Evolutionary conservation across 2,329 filamentous ascomycete species (phyloP).

Genomic region (Aspergillus brasiliensis): DNA sequence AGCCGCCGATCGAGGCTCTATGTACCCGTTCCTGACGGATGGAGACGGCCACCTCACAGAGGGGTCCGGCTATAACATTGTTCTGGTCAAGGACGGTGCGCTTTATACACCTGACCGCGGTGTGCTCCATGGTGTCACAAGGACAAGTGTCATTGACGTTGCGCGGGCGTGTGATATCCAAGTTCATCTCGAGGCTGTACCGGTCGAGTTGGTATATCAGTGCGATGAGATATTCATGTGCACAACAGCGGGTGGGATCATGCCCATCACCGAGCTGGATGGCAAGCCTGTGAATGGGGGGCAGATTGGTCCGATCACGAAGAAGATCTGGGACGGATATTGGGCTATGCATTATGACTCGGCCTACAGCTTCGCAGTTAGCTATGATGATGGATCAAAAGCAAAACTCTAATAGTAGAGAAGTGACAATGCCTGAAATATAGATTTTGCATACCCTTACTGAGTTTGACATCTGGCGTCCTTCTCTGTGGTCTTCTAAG

Average conservation of each 20-base stretch:
- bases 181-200: conserved; percentile 31
- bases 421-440: not conserved
- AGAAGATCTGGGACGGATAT: conserved; percentile 54
- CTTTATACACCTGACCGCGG: conserved; percentile 53
- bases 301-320: conserved; percentile 49
- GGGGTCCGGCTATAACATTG: conserved; percentile 53
- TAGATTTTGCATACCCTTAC: too few relatives aligned
- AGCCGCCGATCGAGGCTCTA: conserved; percentile 49
- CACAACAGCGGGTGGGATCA: conserved; percentile 56
- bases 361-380: not conserved
- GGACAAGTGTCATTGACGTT: conserved; percentile 52
- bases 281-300: conserved; percentile 45
- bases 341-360: conserved; percentile 51
- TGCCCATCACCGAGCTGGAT: conserved; percentile 54
- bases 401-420: not conserved
- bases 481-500: too few relatives aligned
- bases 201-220: conserved; percentile 44
- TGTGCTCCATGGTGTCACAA: conserved; percentile 52
- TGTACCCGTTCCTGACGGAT: conserved; percentile 54
- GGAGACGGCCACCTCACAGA: conserved; percentile 54
- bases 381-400: not conserved
- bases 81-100: conserved; percentile 48
- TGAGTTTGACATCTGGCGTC: too few relatives aligned
- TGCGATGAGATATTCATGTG: conserved; percentile 56
- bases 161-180: conserved; percentile 20